Evolutionary conservation across 1,284 basidiomycete genomes (phyloP).

Genomic region (Trichosporon sp.): DNA sequence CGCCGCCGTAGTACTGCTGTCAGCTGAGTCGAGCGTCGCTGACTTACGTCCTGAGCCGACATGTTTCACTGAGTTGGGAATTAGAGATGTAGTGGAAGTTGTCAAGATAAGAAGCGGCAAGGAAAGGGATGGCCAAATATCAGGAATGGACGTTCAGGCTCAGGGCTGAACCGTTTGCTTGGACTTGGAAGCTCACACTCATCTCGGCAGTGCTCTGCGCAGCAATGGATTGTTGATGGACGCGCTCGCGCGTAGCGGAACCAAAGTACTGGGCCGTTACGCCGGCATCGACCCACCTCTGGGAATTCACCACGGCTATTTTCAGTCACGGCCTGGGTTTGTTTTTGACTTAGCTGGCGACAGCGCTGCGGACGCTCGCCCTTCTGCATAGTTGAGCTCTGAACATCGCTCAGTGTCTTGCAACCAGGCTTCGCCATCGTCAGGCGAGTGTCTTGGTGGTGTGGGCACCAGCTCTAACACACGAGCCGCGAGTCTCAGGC

Average conservation of each 20-base stretch:
- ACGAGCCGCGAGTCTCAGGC: neutral
- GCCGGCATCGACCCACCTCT: slow-evolving; percentile 12
- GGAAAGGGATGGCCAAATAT: neutral
- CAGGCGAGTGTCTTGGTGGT: neutral
- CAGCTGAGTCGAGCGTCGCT: neutral
- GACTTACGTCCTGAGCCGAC: slow-evolving; percentile 52
- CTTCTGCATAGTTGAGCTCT: too few relatives aligned
- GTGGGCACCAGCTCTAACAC: neutral
- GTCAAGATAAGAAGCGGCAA: slow-evolving; percentile 10
- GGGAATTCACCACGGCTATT: neutral
- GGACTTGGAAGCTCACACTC: neutral
- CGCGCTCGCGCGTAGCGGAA: slow-evolving; percentile 5
- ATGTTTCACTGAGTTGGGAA: slow-evolving; percentile 27
- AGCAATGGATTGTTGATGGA: slow-evolving; percentile 6
- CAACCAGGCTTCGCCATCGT: neutral
- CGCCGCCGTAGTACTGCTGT: slow-evolving; percentile 27
- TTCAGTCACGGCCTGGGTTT: neutral
- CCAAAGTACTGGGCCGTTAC: neutral
- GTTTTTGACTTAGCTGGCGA: too few relatives aligned
- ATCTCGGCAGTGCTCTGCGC: slow-evolving; percentile 9
- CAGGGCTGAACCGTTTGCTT: neutral
- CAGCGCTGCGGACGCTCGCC: too few relatives aligned
- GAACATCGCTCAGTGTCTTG: neutral
- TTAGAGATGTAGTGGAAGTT: neutral
- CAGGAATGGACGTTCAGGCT: neutral